Conservation (phyloP, 345 rosid species). For the Citrus hindsii region DNA sequence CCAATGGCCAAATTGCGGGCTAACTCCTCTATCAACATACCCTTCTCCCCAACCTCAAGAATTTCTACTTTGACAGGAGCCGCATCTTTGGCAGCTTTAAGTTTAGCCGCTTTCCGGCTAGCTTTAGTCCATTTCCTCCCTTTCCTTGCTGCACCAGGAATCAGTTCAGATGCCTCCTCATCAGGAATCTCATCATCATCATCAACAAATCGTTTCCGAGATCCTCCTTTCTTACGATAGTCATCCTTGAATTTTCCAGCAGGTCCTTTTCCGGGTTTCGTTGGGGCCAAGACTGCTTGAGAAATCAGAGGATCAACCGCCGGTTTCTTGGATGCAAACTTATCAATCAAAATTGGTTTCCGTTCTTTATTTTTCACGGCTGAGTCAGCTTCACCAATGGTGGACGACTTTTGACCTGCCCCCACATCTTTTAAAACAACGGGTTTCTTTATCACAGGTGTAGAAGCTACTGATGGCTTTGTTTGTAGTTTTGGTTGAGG, state of each 20-base stretch:
- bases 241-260: slow-evolving; percentile 73
- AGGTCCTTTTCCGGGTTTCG: slow-evolving; percentile 73
- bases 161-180: slow-evolving; percentile 69
- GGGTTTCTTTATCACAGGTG: slow-evolving; percentile 55
- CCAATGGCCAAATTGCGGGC: slow-evolving; percentile 72
- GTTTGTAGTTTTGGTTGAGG: slow-evolving; percentile 71
- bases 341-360: slow-evolving; percentile 89
- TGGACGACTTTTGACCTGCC: slow-evolving; percentile 44
- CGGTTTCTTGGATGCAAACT: slow-evolving; percentile 79
- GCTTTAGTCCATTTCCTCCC: slow-evolving; percentile 99
- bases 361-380: slow-evolving; percentile 54
- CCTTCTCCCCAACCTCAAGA: slow-evolving; percentile 86
- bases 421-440: slow-evolving; percentile 79
- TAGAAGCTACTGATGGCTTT: slow-evolving; percentile 66
- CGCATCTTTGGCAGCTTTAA: slow-evolving; percentile 89
- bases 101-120: slow-evolving; percentile 84
- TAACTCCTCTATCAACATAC: slow-evolving; percentile 86
- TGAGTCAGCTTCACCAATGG: slow-evolving; percentile 36
- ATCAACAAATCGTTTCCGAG: slow-evolving; percentile 51
- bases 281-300: slow-evolving; percentile 72
- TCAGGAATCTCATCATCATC: slow-evolving; percentile 57
- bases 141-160: slow-evolving; percentile 72
- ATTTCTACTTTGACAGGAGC: slow-evolving; percentile 97
- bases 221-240: slow-evolving; percentile 57
- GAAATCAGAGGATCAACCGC: slow-evolving; percentile 64